Percentiles rank a stretch among this genome's conserved stretches.
phyloP scores from a whole-genome alignment of 2,329 filamentous ascomycete species.

The Paecilomyces formosus region DNA sequence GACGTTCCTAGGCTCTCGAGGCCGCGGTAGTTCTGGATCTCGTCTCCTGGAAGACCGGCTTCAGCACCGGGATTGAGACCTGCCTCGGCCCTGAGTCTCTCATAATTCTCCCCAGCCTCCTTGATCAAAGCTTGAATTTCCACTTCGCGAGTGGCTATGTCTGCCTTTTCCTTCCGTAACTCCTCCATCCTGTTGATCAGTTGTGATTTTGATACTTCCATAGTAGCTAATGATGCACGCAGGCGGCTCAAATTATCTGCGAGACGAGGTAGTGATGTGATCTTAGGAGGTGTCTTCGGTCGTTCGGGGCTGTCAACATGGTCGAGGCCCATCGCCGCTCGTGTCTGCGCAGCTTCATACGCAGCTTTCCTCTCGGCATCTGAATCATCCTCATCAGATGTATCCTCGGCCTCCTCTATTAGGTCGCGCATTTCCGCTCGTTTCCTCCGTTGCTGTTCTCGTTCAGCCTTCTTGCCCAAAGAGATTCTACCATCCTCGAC shows the following conservation, averaged over 20 bases:
- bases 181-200: conserved; percentile 59
- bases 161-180: conserved; percentile 59
- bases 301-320: conserved; percentile 27
- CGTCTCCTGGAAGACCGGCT: conserved; percentile 15
- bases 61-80: conserved; percentile 21
- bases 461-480: conserved; percentile 70
- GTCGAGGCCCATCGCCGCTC: conserved; percentile 64
- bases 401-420: conserved; percentile 70
- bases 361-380: conserved; percentile 61
- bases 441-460: conserved; percentile 57
- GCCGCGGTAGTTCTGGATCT: conserved; percentile 25
- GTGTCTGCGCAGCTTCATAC: conserved; percentile 80
- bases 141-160: conserved; percentile 61
- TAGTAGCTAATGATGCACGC: conserved; percentile 52
- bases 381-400: conserved; percentile 56
- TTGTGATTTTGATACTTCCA: conserved; percentile 56
- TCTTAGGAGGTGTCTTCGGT: conserved; percentile 59
- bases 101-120: conserved; percentile 68
- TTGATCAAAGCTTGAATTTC: conserved; percentile 76
- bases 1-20: conserved; percentile 31
- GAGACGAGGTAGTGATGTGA: conserved; percentile 70
- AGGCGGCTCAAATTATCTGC: conserved; percentile 59
- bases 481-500: conserved; percentile 77
- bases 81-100: conserved; percentile 45
- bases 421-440: conserved; percentile 74